These are phyloP conservation scores for Globisporangium orthogonon DNA, from an alignment of 352 stramenopile species.

Conservation along the genomic window DNA sequence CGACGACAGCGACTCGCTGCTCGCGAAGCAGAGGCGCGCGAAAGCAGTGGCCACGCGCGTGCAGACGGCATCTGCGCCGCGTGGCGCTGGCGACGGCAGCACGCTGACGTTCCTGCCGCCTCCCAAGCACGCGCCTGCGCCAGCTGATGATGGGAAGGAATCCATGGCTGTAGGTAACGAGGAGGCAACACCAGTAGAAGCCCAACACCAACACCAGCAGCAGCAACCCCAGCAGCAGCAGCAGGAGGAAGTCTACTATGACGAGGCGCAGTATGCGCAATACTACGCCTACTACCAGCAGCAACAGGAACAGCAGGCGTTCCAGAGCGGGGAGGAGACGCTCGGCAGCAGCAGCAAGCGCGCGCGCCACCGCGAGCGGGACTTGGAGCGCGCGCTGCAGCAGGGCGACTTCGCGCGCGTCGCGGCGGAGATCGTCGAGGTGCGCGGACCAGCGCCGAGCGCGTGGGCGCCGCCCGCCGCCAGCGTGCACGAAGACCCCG, in stretches of 20 bases:
- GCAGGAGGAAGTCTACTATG: conserved; percentile 11
- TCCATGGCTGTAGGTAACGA: conserved; percentile 2
- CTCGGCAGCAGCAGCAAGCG: conserved; percentile 46
- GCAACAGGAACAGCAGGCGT: conserved; percentile 25
- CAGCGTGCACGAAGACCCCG: neutral
- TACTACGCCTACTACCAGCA: conserved; percentile 26
- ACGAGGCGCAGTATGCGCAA: conserved; percentile 27
- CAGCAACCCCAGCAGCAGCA: conserved; percentile 9
- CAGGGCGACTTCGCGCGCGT: conserved; percentile 59
- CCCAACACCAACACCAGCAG: conserved; percentile 11
- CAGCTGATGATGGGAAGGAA: conserved; percentile 13
- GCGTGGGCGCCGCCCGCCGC: conserved; percentile 51
- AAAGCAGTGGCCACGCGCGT: conserved; percentile 23
- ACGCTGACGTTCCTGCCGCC: conserved; percentile 52
- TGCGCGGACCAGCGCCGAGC: conserved; percentile 38
- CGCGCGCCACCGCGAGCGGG: conserved; percentile 45
- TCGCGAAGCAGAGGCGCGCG: conserved; percentile 50
- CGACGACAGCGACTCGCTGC: conserved; percentile 22
- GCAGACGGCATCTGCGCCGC: conserved; percentile 8
- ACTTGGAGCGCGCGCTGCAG: conserved; percentile 65
- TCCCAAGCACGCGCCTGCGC: conserved; percentile 39
- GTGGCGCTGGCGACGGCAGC: neutral
- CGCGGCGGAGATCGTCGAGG: conserved; percentile 53
- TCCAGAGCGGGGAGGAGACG: conserved; percentile 28
- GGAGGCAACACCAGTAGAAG: conserved; percentile 3